phyloP scores from a whole-genome alignment of 208 protist genomes.

The Leishmania tarentolae region DNA sequence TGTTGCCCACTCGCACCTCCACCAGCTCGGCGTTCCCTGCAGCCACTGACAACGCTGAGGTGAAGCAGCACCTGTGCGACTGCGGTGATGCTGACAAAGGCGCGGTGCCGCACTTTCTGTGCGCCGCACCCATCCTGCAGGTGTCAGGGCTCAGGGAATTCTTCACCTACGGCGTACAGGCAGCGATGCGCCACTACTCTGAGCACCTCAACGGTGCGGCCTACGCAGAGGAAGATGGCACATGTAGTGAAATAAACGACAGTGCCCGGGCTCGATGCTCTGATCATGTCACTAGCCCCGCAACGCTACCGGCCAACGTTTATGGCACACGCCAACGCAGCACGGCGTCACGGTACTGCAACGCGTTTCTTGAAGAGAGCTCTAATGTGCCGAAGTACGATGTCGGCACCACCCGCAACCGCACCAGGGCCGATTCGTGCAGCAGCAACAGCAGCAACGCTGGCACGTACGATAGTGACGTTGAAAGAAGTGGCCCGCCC shows the following conservation, averaged over 20 bases:
- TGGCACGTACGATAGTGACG: constrained; percentile 28
- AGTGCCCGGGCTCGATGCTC: neutral
- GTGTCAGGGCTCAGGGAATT: constrained; percentile 14
- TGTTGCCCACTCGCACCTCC: neutral
- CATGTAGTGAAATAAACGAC: neutral
- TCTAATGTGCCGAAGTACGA: neutral
- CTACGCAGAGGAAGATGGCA: neutral
- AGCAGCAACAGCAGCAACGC: constrained; percentile 11
- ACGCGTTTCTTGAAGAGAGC: constrained; percentile 11
- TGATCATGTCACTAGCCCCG: neutral
- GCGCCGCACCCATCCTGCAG: constrained; percentile 10
- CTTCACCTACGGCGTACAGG: constrained; percentile 32
- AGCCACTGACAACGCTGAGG: neutral
- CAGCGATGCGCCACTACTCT: constrained; percentile 22
- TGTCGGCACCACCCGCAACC: neutral
- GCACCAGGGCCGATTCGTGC: neutral
- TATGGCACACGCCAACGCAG: neutral
- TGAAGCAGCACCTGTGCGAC: neutral
- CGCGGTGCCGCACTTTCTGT: neutral
- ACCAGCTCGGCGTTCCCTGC: neutral
- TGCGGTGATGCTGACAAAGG: neutral
- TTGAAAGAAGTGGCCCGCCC: neutral
- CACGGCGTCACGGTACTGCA: constrained; percentile 1
- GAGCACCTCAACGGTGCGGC: constrained; percentile 9
- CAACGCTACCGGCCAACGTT: neutral